Conservation (phyloP, 2,329 filamentous ascomycete genomes). For the Paecilomyces sp. region DNA sequence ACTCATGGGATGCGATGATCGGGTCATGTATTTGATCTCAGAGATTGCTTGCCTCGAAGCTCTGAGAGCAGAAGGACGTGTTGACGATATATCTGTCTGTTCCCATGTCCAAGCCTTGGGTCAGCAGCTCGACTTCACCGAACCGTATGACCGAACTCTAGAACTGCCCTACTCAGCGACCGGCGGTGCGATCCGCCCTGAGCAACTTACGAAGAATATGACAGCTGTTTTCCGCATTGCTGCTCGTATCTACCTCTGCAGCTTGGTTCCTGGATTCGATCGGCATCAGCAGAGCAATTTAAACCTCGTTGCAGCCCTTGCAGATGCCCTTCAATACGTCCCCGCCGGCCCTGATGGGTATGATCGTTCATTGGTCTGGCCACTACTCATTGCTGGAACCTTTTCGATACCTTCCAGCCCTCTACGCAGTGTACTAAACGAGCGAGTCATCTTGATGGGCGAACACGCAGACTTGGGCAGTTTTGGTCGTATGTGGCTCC, state of each 20-base stretch:
- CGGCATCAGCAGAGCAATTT: conserved; percentile 66
- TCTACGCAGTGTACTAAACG: conserved; percentile 72
- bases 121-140: conserved; percentile 75
- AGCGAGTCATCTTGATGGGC: conserved; percentile 67
- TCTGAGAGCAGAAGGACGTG: conserved; percentile 70
- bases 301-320: conserved; percentile 70
- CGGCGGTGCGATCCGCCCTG: conserved; percentile 70
- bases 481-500: conserved; percentile 71
- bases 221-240: conserved; percentile 85
- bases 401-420: conserved; percentile 64
- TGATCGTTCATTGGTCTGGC: conserved; percentile 88
- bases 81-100: conserved; percentile 77
- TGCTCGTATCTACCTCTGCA: conserved; percentile 94
- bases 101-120: conserved; percentile 83
- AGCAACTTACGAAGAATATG: conserved; percentile 80
- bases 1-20: conserved; percentile 96
- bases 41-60: conserved; percentile 95
- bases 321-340: conserved; percentile 70
- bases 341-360: conserved; percentile 75
- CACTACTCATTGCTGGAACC: conserved; percentile 78
- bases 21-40: conserved; percentile 95
- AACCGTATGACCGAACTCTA: conserved; percentile 57
- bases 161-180: conserved; percentile 47
- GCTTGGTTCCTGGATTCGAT: conserved; percentile 80
- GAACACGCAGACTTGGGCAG: conserved; percentile 74